Conservation (phyloP, 2,329 filamentous ascomycete species). For the Ceratocystis albifundus region DNA sequence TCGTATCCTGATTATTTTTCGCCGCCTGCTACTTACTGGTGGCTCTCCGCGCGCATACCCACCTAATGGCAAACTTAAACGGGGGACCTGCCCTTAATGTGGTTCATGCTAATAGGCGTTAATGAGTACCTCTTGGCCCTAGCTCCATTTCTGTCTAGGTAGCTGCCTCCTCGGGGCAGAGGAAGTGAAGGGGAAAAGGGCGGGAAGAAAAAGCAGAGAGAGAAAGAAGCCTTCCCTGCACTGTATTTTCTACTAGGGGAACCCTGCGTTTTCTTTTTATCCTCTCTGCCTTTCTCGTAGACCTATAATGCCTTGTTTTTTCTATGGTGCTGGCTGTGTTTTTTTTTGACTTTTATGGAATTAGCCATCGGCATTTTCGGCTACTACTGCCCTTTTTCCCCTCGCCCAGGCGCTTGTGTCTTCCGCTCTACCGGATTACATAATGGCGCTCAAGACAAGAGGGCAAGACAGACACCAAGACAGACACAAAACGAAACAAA, state of each 20-base stretch:
- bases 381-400: constrained; percentile 20
- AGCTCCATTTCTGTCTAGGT: neutral
- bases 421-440: constrained; percentile 23
- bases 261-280: neutral
- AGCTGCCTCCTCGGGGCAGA: constrained; percentile 3
- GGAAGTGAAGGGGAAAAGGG: neutral
- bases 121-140: neutral
- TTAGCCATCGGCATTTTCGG: constrained; percentile 23
- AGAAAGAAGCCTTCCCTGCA: neutral
- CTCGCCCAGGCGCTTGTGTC: constrained; percentile 5
- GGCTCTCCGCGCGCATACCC: too few species aligned
- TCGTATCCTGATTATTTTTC: neutral
- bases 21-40: too few species aligned
- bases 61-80: too few species aligned
- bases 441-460: constrained; percentile 6
- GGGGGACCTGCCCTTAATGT: too few species aligned
- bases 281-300: neutral
- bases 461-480: neutral
- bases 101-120: too few species aligned
- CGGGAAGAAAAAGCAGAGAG: neutral
- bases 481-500: neutral
- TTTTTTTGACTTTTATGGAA: constrained; percentile 1
- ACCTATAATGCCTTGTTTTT: neutral
- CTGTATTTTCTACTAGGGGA: neutral
- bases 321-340: neutral